phyloP scores from a whole-genome alignment of 2,329 filamentous ascomycete species.

The Aspergillus ochraceus region DNA sequence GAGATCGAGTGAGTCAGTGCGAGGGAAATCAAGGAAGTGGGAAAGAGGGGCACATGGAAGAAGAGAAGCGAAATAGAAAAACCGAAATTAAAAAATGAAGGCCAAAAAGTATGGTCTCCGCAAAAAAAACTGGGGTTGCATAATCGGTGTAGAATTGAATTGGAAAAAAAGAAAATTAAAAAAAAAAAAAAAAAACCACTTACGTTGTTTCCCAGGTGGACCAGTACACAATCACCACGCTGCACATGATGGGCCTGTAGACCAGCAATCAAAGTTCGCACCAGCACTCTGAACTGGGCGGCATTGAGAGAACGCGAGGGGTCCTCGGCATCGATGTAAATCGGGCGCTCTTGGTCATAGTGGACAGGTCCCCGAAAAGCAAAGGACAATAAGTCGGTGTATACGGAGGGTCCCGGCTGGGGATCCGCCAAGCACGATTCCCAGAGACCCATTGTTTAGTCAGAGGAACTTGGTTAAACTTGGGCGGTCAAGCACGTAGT shows the following conservation, averaged over 20 bases:
- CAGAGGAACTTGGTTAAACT: background rate
- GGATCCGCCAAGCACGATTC: conserved; percentile 21
- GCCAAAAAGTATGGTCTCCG: background rate
- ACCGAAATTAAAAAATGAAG: conserved; percentile 3
- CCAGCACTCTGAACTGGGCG: conserved; percentile 33
- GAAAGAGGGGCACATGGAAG: conserved; percentile 4
- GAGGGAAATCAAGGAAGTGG: background rate
- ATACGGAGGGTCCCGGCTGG: conserved; percentile 17
- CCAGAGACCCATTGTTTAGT: conserved; percentile 25
- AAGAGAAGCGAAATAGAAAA: background rate
- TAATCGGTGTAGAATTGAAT: background rate
- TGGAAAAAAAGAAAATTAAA: too few species aligned
- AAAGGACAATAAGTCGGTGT: conserved; percentile 45
- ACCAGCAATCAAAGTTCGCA: conserved; percentile 43
- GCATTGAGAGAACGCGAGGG: conserved; percentile 38
- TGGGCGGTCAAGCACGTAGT: background rate
- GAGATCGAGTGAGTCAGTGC: conserved; percentile 15
- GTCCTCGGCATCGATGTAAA: conserved; percentile 46
- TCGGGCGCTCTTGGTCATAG: conserved; percentile 38
- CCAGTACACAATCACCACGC: conserved; percentile 44
- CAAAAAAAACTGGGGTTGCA: background rate
- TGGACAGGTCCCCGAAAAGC: conserved; percentile 36
- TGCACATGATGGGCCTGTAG: conserved; percentile 39
- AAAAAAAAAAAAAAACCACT: conserved; percentile 14
- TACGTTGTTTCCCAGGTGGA: conserved; percentile 45